phyloP scores from a whole-genome alignment of 129 eudicot species.

The Oenanthe sinensis region DNA sequence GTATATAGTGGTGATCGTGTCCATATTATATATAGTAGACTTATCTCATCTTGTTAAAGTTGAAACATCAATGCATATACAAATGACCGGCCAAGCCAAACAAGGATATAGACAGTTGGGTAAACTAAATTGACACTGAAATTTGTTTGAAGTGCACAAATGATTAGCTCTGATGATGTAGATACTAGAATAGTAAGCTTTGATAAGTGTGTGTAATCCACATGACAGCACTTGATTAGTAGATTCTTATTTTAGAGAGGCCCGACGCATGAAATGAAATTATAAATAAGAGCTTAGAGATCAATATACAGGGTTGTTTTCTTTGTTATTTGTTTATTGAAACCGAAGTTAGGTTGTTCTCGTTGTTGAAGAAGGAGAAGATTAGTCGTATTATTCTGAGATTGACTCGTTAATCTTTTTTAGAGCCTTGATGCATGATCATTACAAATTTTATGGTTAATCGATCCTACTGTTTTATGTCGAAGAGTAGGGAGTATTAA shows the following conservation, averaged over 20 bases:
- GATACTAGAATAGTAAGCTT: neutral
- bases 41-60: neutral
- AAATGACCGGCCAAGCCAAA: neutral
- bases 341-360: no score
- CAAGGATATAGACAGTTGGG: neutral
- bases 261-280: no score
- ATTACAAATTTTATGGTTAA: no score
- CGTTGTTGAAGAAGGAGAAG: no score
- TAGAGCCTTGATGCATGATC: no score
- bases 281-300: no score
- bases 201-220: neutral
- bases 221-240: neutral
- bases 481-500: no score
- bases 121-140: neutral
- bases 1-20: neutral
- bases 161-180: neutral
- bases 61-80: neutral
- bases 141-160: neutral
- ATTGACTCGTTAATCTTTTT: no score
- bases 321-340: no score
- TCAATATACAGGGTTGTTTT: no score
- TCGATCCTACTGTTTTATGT: no score
- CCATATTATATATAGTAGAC: neutral
- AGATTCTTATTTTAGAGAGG: neutral
- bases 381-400: no score